These are phyloP conservation scores for Tolypocladium pustulatum DNA, from an alignment of 2,329 filamentous ascomycete genomes.

Conservation along the genomic window DNA sequence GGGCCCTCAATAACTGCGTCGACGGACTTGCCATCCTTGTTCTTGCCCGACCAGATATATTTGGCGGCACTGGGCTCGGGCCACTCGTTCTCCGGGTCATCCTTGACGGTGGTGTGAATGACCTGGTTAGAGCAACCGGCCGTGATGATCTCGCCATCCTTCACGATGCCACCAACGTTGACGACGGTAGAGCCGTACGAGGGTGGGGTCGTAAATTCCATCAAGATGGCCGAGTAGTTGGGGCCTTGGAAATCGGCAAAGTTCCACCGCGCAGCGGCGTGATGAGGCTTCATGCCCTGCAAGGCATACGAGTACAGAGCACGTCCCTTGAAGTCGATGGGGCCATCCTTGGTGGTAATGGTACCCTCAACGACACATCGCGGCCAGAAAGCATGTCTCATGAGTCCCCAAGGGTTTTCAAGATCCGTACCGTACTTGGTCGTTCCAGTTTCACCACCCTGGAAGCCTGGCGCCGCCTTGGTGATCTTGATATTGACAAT, in stretches of 20 bases:
- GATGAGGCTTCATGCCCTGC: conserved; percentile 98
- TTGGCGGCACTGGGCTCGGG: conserved; percentile 69
- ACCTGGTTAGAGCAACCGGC: conserved; percentile 57
- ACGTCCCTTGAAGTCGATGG: conserved; percentile 70
- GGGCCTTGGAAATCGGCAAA: conserved; percentile 87
- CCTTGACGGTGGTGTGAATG: conserved; percentile 57
- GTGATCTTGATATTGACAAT: conserved; percentile 82
- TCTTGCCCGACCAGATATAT: conserved; percentile 69
- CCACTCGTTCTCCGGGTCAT: conserved; percentile 77
- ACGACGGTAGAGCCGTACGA: conserved; percentile 85
- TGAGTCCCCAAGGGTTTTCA: conserved; percentile 76
- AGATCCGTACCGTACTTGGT: conserved; percentile 81
- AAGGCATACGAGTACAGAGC: conserved; percentile 76
- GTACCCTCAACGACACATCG: conserved; percentile 71
- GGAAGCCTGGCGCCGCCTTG: conserved; percentile 67
- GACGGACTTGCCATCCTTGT: conserved; percentile 64
- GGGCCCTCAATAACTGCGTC: conserved; percentile 58
- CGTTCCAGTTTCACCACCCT: conserved; percentile 74
- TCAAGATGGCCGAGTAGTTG: conserved; percentile 77
- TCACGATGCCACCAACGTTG: conserved; percentile 71
- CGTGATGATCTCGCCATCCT: conserved; percentile 68
- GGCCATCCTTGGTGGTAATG: conserved; percentile 72
- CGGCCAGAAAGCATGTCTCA: conserved; percentile 94
- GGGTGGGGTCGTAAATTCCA: conserved; percentile 91
- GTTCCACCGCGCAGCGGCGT: conserved; percentile 86